Evolutionary conservation across 495 filamentous ascomycete species (phyloP), one percentile per base, ranked within the genome.

Genomic region (Lasiosphaeria miniovina): DNA sequence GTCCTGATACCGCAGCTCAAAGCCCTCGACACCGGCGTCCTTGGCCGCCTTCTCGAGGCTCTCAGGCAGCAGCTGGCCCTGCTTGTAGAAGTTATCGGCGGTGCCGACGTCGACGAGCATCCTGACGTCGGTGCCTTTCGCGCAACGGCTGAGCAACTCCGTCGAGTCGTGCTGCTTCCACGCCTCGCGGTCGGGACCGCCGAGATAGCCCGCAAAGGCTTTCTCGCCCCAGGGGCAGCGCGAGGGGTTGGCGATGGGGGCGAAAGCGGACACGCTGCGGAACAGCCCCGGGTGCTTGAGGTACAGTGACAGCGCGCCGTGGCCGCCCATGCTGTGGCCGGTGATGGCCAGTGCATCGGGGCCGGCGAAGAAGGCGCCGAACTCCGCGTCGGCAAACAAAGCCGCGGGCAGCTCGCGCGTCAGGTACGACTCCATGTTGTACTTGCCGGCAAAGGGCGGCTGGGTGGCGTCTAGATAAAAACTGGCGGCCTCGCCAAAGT

Each of bases 241-340:
- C 45, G 76, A 80, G 6, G 94, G 94, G 76, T 98, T 98, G 11
- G 86, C 74, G 68, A 98, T 96, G 8, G 94, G 95, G 58, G 94
- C 92, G 69, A 96, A 96, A 3, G 94, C 94, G 49, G 85, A 90
- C 40, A 93, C 90, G 61, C 84, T 88, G 72, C 87, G 86, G 78
- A 96, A 98, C 77, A 84, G 86, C 14, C 88, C 91, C 2, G 93
- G 90, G 72, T 96, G 89, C 72, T 89, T 92, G 24, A 98, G 82
- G 76, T 88, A 97, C 65, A 97, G 74, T 53, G 91, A 96, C 62
- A 98, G 77, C 51, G 94, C 94, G 31, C 94, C 94, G 74, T 98
- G 94, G 0, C 94, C 94, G 65, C 94, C 94, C 94, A 98, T 98
- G 66, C 84, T 88, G 73, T 98, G 94, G 3, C 94, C 94, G 40